Evolutionary conservation across 768 basidiomycete genomes (phyloP).

Genomic region (Naematelia encephala): DNA sequence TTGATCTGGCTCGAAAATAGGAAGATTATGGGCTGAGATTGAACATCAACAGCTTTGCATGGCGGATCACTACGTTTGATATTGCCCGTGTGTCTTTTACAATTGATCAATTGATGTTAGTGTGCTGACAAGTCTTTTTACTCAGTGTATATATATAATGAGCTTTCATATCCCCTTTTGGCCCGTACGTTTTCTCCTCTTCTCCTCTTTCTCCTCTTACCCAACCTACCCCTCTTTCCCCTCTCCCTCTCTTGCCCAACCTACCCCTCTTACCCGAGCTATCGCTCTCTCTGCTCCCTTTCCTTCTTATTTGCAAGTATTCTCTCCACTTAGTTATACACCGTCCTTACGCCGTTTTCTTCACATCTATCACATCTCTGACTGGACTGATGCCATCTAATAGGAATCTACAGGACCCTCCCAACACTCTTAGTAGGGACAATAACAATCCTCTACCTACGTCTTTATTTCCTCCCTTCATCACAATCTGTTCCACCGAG

Average conservation of each 20-base stretch:
- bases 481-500: slow-evolving; percentile 28
- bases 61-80: slow-evolving; percentile 21
- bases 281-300: background rate
- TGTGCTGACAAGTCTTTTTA: too few relatives aligned
- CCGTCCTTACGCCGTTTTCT: background rate
- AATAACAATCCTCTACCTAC: slow-evolving; percentile 27
- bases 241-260: background rate
- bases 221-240: background rate
- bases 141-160: slow-evolving; percentile 16
- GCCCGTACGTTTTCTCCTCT: slow-evolving; percentile 11
- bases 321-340: background rate
- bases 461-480: slow-evolving; percentile 38
- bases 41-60: slow-evolving; percentile 18
- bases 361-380: background rate
- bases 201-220: background rate
- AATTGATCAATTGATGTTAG: too few relatives aligned
- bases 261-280: background rate
- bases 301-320: background rate
- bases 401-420: slow-evolving; percentile 24
- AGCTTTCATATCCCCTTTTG: slow-evolving; percentile 5
- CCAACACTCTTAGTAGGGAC: slow-evolving; percentile 16
- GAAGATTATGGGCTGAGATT: too few relatives aligned
- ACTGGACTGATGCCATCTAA: too few relatives aligned
- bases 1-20: too few relatives aligned
- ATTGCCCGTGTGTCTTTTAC: slow-evolving; percentile 26